Conservation (phyloP, 2,329 filamentous ascomycete genomes). For the Pyrenophora seminiperda region DNA sequence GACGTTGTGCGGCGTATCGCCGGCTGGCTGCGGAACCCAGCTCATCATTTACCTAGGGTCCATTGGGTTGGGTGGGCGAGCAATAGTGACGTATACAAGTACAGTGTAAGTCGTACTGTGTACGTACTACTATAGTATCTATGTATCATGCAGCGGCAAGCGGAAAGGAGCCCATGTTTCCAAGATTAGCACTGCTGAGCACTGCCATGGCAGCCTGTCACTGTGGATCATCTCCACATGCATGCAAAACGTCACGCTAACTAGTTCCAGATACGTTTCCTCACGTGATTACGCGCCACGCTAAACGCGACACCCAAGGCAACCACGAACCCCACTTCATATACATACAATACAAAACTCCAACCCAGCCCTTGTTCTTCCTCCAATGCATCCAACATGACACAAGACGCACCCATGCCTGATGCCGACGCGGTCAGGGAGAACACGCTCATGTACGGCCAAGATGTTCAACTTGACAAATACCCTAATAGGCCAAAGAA, state of each 20-base stretch:
- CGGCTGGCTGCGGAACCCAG: slow-evolving; percentile 36
- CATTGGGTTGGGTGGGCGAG: slow-evolving; percentile 34
- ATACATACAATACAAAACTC: slow-evolving; percentile 12
- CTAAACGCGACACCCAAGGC: slow-evolving; percentile 18
- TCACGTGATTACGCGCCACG: slow-evolving; percentile 26
- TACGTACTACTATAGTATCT: no score
- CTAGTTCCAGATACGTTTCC: neutral
- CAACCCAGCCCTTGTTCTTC: neutral
- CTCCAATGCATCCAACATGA: slow-evolving; percentile 34
- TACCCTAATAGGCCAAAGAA: slow-evolving; percentile 83
- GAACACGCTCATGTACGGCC: slow-evolving; percentile 56
- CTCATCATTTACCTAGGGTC: slow-evolving; percentile 45
- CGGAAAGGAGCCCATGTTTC: slow-evolving; percentile 14
- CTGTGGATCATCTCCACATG: slow-evolving; percentile 13
- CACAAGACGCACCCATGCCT: slow-evolving; percentile 43
- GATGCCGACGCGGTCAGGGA: slow-evolving; percentile 53
- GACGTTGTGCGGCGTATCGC: slow-evolving; percentile 46
- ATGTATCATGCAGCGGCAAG: no score
- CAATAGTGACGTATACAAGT: slow-evolving; percentile 21
- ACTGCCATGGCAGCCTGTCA: slow-evolving; percentile 4
- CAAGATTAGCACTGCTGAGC: slow-evolving; percentile 9
- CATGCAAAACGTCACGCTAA: slow-evolving; percentile 16
- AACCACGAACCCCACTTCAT: slow-evolving; percentile 8
- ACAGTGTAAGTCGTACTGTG: neutral
- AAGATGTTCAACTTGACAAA: slow-evolving; percentile 56